Percentiles rank a stretch among this genome's conserved stretches.
phyloP scores from a whole-genome alignment of 2,329 filamentous ascomycete genomes.

The Eutypella sp. region DNA sequence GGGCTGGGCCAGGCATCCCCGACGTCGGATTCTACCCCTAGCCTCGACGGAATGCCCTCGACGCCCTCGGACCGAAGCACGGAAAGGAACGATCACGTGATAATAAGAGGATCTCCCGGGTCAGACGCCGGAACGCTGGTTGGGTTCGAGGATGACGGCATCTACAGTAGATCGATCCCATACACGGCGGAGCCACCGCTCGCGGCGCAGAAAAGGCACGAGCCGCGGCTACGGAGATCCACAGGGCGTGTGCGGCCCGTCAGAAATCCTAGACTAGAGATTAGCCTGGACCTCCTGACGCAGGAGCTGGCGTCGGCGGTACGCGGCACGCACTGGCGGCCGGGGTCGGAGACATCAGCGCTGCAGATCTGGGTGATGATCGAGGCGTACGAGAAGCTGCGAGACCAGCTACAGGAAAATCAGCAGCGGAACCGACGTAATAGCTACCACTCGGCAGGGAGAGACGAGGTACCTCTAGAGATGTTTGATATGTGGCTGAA shows the following conservation, averaged over 20 bases:
- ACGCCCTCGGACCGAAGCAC: constrained; percentile 1
- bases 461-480: constrained; percentile 29
- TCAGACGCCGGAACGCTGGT: constrained; percentile 44
- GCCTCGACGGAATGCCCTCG: constrained; percentile 6
- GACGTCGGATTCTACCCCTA: constrained; percentile 3
- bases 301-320: constrained; percentile 42
- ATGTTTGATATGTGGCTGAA: constrained; percentile 49
- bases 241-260: too few relatives aligned
- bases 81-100: constrained; percentile 8
- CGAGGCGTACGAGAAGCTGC: constrained; percentile 51
- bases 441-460: too few relatives aligned
- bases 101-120: constrained; percentile 25
- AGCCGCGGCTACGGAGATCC: constrained; percentile 1
- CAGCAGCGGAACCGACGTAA: too few relatives aligned
- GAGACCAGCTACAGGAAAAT: constrained; percentile 38
- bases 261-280: constrained; percentile 41
- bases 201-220: constrained; percentile 12
- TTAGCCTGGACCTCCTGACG: constrained; percentile 46
- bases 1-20: constrained; percentile 8
- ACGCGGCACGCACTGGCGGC: constrained; percentile 18
- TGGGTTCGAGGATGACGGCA: constrained; percentile 40
- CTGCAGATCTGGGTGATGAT: constrained; percentile 55
- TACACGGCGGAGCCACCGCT: constrained; percentile 31
- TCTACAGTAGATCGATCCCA: constrained; percentile 42
- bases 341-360: constrained; percentile 33